Conservation (phyloP, 78 protist genomes). For the Dictyostelium brefeldianum region DNA sequence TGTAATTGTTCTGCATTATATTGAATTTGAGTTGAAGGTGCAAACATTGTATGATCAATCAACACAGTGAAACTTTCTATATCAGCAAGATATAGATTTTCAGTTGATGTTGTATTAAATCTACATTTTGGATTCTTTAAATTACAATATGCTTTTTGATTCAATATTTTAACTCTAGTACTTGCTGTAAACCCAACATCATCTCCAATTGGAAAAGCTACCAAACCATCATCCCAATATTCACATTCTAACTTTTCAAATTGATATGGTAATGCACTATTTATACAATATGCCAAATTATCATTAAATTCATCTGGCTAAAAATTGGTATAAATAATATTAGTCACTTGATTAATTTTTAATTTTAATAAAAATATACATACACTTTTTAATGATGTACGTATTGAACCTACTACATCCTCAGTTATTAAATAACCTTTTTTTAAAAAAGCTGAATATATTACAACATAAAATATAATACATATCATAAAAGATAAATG, state of each 20-base stretch:
- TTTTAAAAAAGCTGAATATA: conserved; percentile 14
- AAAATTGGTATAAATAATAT: too few species aligned
- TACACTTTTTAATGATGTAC: background rate
- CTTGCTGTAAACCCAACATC: conserved; percentile 16
- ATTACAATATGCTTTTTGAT: background rate
- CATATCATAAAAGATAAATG: conserved; percentile 38
- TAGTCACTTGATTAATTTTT: too few species aligned
- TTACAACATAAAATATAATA: conserved; percentile 26
- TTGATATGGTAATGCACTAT: background rate
- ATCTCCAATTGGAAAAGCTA: conserved; percentile 41
- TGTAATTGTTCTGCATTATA: conserved; percentile 27
- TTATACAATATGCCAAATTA: conserved; percentile 36
- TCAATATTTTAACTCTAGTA: conserved; percentile 18
- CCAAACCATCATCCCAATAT: too few species aligned
- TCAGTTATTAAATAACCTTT: conserved; percentile 24
- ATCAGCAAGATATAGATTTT: conserved; percentile 46
- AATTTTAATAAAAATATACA: background rate
- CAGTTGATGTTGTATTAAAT: background rate
- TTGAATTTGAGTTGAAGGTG: conserved; percentile 29
- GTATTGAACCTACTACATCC: background rate
- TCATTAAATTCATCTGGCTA: conserved; percentile 8
- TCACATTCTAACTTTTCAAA: conserved; percentile 1
- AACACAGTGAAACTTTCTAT: conserved; percentile 41
- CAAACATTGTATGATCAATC: conserved; percentile 63
- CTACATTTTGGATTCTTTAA: conserved; percentile 12